Evolutionary conservation across 2,329 filamentous ascomycete species (phyloP), one percentile per base, ranked within the genome.

Genomic region (Neonectria faginata): DNA sequence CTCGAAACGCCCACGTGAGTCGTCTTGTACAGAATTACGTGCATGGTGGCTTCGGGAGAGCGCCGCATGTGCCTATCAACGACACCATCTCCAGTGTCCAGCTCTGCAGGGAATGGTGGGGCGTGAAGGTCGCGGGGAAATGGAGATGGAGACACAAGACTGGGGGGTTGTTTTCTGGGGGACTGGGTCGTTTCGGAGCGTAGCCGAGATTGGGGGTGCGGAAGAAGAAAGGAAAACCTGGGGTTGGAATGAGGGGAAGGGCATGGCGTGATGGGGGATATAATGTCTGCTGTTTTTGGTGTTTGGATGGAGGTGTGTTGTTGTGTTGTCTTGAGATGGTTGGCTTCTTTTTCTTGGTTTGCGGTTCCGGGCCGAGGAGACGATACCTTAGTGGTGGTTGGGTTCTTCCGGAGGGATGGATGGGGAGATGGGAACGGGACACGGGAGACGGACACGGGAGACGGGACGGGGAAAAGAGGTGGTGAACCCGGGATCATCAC

Each of bases 91-190:
- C 25, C 39, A 41, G 16, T 7, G 16, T 18, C 39, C 39, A 18
- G 8, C 16, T 41, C 39, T 16, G 14, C 36, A 39, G 36, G 36
- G 36, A 20, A 20, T 20, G 48, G 48, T 36, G 48, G 48, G 48
- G 56, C 12, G 22, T 16, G 36, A 58, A 51, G 55, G 56, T 64
- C 60, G 68, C 62, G 67, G 65, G 65, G 62, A 65, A 69, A 63
- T 57, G 66, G 56, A 64, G 61, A 42, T 39, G 36, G 36, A 39
- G 36, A 39, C 5, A 39, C 5, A 25, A 2, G 25, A 33, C 31
- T 36, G 36, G 36, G 36, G 27, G 48, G 25, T n/a, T 39, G 22
- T 60, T 63, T 63, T 58, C 66, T 39, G 41, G 44, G 61, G 53
- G 29, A 25, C 20, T 36, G 18, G 48, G 33, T 33, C 27, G 33